A percentile compares a stretch with the other conserved stretches of the same genome.
Evolutionary conservation across 2,329 filamentous ascomycete genomes (phyloP).

Genomic region (Didymosphaeria variabile): DNA sequence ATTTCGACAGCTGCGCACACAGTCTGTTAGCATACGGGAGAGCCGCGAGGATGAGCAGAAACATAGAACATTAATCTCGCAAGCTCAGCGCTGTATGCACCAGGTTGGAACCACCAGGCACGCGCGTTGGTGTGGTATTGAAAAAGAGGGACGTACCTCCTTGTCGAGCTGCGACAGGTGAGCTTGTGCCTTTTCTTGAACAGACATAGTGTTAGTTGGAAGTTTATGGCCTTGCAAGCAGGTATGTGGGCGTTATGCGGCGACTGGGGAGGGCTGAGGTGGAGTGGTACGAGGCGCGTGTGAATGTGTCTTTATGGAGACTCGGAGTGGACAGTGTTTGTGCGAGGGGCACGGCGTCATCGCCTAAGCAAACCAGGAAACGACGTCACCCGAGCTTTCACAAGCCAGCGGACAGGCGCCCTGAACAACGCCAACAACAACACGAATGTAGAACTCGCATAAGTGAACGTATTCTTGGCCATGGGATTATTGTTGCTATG

Average conservation of each 20-base stretch:
- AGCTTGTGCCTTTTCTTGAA: conserved; percentile 79
- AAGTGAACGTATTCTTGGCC: background rate
- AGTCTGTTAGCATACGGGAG: conserved; percentile 31
- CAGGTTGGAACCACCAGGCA: conserved; percentile 8
- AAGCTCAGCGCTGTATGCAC: background rate
- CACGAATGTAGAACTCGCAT: conserved; percentile 2
- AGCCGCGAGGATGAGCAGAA: background rate
- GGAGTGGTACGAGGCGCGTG: conserved; percentile 18
- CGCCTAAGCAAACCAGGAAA: conserved; percentile 17
- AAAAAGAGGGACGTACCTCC: conserved; percentile 67
- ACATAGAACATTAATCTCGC: background rate
- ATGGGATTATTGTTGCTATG: background rate
- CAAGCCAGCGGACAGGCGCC: conserved; percentile 34
- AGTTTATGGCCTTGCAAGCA: conserved; percentile 1
- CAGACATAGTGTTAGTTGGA: conserved; percentile 67
- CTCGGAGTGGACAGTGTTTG: conserved; percentile 19
- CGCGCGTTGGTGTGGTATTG: conserved; percentile 6
- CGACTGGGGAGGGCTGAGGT: conserved; percentile 16
- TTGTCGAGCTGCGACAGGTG: conserved; percentile 83
- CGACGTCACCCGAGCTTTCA: conserved; percentile 46
- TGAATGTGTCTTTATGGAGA: conserved; percentile 19
- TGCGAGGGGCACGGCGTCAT: conserved; percentile 39
- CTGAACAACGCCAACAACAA: conserved; percentile 13
- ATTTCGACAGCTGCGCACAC: conserved; percentile 77
- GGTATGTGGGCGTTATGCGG: conserved; percentile 16